These are phyloP conservation scores for Trichoderma sp. DNA, from an alignment of 2,329 filamentous ascomycete genomes.

Conservation along the genomic window DNA sequence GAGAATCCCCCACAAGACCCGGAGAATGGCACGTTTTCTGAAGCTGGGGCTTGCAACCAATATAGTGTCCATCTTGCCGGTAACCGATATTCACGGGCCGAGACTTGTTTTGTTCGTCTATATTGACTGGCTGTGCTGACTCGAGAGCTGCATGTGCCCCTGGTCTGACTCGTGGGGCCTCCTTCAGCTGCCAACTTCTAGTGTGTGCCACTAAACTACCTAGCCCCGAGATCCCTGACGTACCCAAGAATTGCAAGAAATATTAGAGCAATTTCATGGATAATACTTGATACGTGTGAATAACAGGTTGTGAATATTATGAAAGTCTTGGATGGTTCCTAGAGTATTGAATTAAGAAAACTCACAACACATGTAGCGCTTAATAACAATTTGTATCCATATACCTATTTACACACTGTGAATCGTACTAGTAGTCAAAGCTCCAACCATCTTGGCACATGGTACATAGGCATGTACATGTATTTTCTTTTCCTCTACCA, in stretches of 20 bases:
- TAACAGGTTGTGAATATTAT: background rate
- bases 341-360: background rate
- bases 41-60: background rate
- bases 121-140: background rate
- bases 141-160: background rate
- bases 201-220: background rate
- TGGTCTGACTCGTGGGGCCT: background rate
- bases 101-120: background rate
- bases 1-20: background rate
- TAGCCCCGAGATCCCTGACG: background rate
- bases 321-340: fast-evolving
- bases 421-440: too few species aligned
- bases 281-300: too few species aligned
- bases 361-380: background rate
- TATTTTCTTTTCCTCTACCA: background rate
- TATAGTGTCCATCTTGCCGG: background rate
- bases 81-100: background rate
- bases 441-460: background rate
- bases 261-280: too few species aligned
- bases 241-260: background rate
- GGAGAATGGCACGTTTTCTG: background rate
- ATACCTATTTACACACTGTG: background rate
- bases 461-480: background rate
- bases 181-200: background rate
- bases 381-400: background rate